Percentiles rank a stretch among this genome's conserved stretches.
These are phyloP conservation scores for Carex cristatella DNA, from an alignment of 176 grass and related monocot genomes.

Conservation along the genomic window DNA sequence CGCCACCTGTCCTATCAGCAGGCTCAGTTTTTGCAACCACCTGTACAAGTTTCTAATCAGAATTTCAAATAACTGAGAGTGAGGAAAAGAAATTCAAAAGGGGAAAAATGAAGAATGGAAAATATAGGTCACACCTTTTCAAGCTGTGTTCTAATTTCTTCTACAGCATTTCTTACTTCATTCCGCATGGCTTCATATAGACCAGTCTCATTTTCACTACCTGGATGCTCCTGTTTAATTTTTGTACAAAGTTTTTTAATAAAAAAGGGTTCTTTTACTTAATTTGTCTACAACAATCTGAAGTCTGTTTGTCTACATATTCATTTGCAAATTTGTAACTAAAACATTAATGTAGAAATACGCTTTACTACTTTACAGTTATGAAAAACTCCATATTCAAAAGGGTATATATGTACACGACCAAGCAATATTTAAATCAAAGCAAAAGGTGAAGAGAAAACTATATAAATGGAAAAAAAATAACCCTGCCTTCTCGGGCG, in stretches of 20 bases:
- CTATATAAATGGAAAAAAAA: neutral
- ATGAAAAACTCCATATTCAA: neutral
- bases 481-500: constrained; percentile 49
- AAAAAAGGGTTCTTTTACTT: neutral
- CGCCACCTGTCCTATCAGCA: constrained; percentile 21
- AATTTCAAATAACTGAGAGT: neutral
- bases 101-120: neutral
- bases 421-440: neutral
- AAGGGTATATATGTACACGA: neutral
- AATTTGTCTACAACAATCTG: neutral
- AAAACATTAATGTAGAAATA: neutral
- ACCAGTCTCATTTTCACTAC: constrained; percentile 23
- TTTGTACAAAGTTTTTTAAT: neutral
- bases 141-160: constrained; percentile 79
- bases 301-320: neutral
- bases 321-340: neutral
- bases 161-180: constrained; percentile 84
- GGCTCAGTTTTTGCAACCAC: constrained; percentile 50
- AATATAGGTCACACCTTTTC: constrained; percentile 50
- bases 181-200: constrained; percentile 74
- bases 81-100: constrained; percentile 9
- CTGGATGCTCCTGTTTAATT: constrained; percentile 34
- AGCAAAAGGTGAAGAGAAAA: neutral
- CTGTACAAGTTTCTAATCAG: constrained; percentile 33
- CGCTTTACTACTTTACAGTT: neutral